phyloP scores from a whole-genome alignment of 2,329 filamentous ascomycete genomes.

The Pleomassaria siparia region DNA sequence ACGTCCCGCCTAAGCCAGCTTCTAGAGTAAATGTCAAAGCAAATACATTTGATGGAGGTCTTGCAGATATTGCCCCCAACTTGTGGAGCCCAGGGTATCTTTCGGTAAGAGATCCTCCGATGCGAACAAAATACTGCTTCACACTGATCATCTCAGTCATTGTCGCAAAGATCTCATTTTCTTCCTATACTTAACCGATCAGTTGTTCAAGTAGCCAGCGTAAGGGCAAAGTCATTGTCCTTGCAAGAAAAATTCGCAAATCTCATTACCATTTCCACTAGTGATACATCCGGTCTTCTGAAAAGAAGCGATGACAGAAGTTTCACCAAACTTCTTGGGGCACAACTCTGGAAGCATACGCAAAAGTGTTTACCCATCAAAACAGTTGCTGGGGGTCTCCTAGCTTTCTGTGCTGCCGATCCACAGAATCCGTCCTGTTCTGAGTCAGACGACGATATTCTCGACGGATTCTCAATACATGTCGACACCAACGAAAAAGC shows the following conservation, averaged over 20 bases:
- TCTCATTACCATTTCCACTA: background rate
- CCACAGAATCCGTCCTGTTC: background rate
- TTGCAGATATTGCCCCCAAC: slow-evolving; percentile 43
- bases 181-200: slow-evolving; percentile 44
- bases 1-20: slow-evolving; percentile 20
- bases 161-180: slow-evolving; percentile 38
- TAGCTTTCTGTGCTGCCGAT: slow-evolving; percentile 10
- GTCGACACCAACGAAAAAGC: background rate
- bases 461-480: background rate
- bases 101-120: slow-evolving; percentile 18
- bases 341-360: slow-evolving; percentile 17
- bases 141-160: slow-evolving; percentile 23
- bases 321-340: background rate
- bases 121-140: background rate
- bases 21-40: slow-evolving; percentile 33
- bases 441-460: background rate
- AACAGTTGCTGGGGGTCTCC: slow-evolving; percentile 6
- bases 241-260: slow-evolving; percentile 18
- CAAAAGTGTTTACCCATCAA: slow-evolving; percentile 15
- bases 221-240: slow-evolving; percentile 12
- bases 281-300: background rate
- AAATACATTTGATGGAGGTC: slow-evolving; percentile 33
- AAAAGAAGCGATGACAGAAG: background rate
- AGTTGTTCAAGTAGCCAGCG: slow-evolving; percentile 15
- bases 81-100: slow-evolving; percentile 45